phyloP scores from a whole-genome alignment of 2,329 filamentous ascomycete species.

The Sporothrix pallida region DNA sequence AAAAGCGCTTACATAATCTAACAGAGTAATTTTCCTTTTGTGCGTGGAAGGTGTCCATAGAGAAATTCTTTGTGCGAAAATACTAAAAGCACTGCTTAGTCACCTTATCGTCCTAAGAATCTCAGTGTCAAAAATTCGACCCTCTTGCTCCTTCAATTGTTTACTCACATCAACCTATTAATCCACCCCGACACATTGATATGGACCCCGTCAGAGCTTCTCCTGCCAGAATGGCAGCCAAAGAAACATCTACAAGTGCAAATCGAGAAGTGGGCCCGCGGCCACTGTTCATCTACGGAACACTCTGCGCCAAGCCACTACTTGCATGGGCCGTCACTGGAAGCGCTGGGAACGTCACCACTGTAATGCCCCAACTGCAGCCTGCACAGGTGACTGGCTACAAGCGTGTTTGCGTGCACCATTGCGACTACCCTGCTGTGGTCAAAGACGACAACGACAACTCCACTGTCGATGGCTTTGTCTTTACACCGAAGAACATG shows the following conservation, averaged over 20 bases:
- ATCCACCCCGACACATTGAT: too few relatives aligned
- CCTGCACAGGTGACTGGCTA: background rate
- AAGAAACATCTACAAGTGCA: background rate
- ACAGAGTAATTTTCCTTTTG: too few relatives aligned
- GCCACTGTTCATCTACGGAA: background rate
- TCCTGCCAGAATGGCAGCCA: background rate
- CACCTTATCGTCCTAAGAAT: too few relatives aligned
- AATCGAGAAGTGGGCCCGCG: background rate
- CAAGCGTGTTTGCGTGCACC: background rate
- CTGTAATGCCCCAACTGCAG: background rate
- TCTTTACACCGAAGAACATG: conserved; percentile 39
- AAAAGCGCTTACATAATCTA: too few relatives aligned
- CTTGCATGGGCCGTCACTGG: background rate
- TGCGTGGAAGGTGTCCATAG: too few relatives aligned
- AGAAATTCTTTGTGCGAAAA: too few relatives aligned
- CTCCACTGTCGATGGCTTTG: conserved; percentile 40
- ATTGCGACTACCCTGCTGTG: conserved; percentile 25
- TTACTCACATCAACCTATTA: too few relatives aligned
- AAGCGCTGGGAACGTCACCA: background rate
- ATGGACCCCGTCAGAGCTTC: too few relatives aligned
- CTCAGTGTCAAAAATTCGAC: too few relatives aligned
- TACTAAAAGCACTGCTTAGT: too few relatives aligned
- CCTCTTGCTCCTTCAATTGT: too few relatives aligned
- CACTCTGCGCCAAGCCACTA: background rate
- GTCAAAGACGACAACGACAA: conserved; percentile 34